Evolutionary conservation across 2,329 filamentous ascomycete genomes (phyloP).

Genomic region (Biscogniauxia mediterranea): DNA sequence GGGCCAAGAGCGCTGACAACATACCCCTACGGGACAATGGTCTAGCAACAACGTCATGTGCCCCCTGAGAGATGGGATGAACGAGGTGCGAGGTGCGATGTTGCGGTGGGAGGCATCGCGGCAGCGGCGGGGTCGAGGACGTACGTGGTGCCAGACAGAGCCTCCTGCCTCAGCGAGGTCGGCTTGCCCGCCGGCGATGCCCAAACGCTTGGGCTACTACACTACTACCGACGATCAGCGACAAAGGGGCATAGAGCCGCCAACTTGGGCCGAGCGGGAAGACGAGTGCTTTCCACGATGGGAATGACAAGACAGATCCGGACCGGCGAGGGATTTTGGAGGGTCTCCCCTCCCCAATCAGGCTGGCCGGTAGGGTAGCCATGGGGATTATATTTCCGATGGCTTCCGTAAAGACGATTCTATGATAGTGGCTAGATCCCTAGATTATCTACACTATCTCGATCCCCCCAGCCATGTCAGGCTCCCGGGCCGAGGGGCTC

Average conservation of each 20-base stretch:
- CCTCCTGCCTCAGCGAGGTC: not conserved
- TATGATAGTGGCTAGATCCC: not conserved
- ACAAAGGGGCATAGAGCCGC: not conserved
- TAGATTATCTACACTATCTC: not conserved
- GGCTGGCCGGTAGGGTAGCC: not conserved
- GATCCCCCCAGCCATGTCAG: not conserved
- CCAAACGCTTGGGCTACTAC: not conserved
- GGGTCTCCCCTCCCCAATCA: not conserved
- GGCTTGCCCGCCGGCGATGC: not conserved
- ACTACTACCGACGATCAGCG: not conserved
- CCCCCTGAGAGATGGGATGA: not conserved
- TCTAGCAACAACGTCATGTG: not conserved
- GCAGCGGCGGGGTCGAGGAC: not conserved
- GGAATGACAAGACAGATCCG: not conserved
- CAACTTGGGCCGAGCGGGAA: not conserved
- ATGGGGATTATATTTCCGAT: not conserved
- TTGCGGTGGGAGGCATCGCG: not conserved
- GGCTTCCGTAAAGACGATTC: not conserved
- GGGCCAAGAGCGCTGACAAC: not conserved
- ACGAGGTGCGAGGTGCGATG: not conserved
- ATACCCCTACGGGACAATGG: not conserved
- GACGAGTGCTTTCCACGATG: constrained; percentile 2
- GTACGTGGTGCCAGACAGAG: not conserved
- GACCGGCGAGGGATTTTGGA: not conserved
- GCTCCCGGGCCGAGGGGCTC: not conserved